Evolutionary conservation across 2,329 filamentous ascomycete genomes (phyloP), one percentile per base, ranked within the genome.

Genomic region (Scorias spongiosa): DNA sequence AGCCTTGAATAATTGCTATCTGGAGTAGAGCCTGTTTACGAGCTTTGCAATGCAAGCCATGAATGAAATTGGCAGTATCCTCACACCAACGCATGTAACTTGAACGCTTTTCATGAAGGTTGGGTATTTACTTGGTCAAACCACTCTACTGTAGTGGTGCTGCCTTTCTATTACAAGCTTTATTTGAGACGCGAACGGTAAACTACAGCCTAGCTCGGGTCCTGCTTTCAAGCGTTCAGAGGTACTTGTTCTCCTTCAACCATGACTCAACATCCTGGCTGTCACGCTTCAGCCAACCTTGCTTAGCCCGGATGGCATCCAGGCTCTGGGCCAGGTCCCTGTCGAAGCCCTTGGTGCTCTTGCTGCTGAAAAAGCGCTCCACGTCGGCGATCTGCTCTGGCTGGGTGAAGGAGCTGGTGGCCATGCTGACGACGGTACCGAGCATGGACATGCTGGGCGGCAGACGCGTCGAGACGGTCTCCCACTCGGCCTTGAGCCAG

Each of bases 401-500:
- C 48, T 74, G 80, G 15, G 84, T 84, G 66, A 95, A 93, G 59
- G 81, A 80, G 37, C 78, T 79, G 1, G 84, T 89, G 55, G 80
- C 82, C 54, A 94, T 84, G 46, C 78, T 77, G 2, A 96, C 84
- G 54, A 95, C 80, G 39, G 75, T 80, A 50, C 86, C 83, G 40
- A 96, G 71, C 75, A 96, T 89, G 32, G 82, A 81, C 53, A 93
- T 74, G 14, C 79, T 81, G n/a, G 89, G 85, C 26, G 87, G 88
- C 39, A 94, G 75, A 57, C 84, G 80, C 70, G 83, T 78, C 61
- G 78, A 75, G 38, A 96, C 70, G 29, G 76, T 72, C n/a, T 84
- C 83, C 87, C 89, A 96, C 66, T 93, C 91, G 52, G 79, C 72
- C 59, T 80, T 83, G 69, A 93, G 72, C 84, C 85, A 96, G 14